Evolutionary conservation across 2,329 filamentous ascomycete genomes (phyloP).

Genomic region (Akanthomyces uredinophilus): DNA sequence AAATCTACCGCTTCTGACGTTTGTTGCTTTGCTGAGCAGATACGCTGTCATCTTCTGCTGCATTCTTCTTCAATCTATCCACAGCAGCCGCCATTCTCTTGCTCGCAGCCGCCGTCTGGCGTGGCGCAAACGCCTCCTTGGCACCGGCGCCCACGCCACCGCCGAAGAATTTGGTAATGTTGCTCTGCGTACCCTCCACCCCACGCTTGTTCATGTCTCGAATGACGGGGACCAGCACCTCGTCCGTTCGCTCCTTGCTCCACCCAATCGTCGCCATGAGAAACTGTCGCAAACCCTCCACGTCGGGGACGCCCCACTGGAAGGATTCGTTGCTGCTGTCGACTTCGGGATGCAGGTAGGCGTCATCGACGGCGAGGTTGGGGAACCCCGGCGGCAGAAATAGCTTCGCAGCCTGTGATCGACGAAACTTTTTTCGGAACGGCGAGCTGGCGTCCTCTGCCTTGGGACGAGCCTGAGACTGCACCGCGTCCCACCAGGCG

Average conservation of each 20-base stretch:
- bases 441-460: conserved; percentile 53
- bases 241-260: conserved; percentile 86
- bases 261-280: conserved; percentile 92
- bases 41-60: conserved; percentile 11
- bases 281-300: conserved; percentile 77
- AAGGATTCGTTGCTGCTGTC: conserved; percentile 74
- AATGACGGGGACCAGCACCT: conserved; percentile 92
- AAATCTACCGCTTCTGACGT: conserved; percentile 1
- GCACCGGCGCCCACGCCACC: conserved; percentile 66
- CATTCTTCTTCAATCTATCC: conserved; percentile 51
- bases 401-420: conserved; percentile 71
- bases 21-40: neutral
- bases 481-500: conserved; percentile 81
- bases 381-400: conserved; percentile 82
- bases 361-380: conserved; percentile 68
- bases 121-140: conserved; percentile 63
- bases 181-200: conserved; percentile 86
- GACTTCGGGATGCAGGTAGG: conserved; percentile 83
- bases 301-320: conserved; percentile 92
- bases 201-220: conserved; percentile 88
- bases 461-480: conserved; percentile 59
- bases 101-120: conserved; percentile 60
- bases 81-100: conserved; percentile 73
- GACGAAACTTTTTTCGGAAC: conserved; percentile 84
- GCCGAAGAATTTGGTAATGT: conserved; percentile 89